Base-by-base conservation (phyloP, 345 rosid genomes). In the Gossypium mustelinum region DNA sequence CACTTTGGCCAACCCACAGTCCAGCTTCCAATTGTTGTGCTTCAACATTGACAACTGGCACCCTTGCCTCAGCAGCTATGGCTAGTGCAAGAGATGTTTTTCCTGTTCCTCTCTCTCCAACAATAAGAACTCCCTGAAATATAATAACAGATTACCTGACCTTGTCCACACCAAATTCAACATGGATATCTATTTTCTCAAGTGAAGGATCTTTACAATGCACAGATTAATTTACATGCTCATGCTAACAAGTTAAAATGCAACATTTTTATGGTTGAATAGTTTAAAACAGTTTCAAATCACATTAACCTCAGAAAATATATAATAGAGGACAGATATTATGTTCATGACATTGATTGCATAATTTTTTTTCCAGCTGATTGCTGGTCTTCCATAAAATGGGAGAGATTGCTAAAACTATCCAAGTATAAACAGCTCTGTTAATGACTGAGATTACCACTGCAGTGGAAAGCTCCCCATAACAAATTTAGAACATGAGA, bases 1-100 rank as follows among this genome's bases (percentile, higher is more conserved):
- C 98, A 84, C 98, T 89, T 84, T 94, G 98, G 73, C 98, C 98
- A 83, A 94, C 97, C 98, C 97, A 94, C 47, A 92, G 81, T 54
- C 98, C 98, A 80, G 97, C 97, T 87, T 94, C 98, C 88, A 94
- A 82, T 79, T 94, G 94, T 79, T 94, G 92, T 65, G 98, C 97
- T 81, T 86, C 81, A 72, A 94, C 85, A 62, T 88, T 87, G 62
- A 94, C 98, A 84, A 94, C 96, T 25, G 98, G 98, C 63, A 94
- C 97, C 81, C 82, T 88, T 83, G 98, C 97, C 87, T 94, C 97
- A 7, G 98, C 97, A 81, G 97, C 98, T 70, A 94, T 92, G 76
- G 98, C 98, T 58, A 92, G 82, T 29, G 98, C 97, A 45, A 94
- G 81, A 60, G 97, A 92, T 47, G 98, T 94, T 84, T 94, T 94